These are phyloP conservation scores for apple (Malus domestica) DNA, from an alignment of 306 rosid species.

Conservation along the genomic window ASM211411v1 NC_041805.1:20418501-20419000, in stretches of 20 bases:
- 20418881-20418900: conserved; percentile 58
- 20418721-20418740: neutral
- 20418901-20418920: conserved; percentile 55
- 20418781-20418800: neutral
- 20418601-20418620: neutral
- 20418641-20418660: neutral
- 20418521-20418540: neutral
- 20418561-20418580: neutral
- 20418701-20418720: neutral
- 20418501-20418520: neutral
- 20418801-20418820: neutral
- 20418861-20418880: conserved; percentile 13
- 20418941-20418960: conserved; percentile 54
- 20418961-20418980: conserved; percentile 36
- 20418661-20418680: neutral
- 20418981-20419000: conserved; percentile 36
- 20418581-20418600: neutral
- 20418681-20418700: neutral
- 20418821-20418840: neutral
- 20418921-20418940: conserved; percentile 53
- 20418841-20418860: neutral
- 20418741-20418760: neutral
- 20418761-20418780: neutral
- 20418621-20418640: neutral
- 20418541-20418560: neutral